These are phyloP conservation scores for Neodidymelliopsis sp. DNA, from an alignment of 2,329 filamentous ascomycete species.

Conservation along the genomic window DNA sequence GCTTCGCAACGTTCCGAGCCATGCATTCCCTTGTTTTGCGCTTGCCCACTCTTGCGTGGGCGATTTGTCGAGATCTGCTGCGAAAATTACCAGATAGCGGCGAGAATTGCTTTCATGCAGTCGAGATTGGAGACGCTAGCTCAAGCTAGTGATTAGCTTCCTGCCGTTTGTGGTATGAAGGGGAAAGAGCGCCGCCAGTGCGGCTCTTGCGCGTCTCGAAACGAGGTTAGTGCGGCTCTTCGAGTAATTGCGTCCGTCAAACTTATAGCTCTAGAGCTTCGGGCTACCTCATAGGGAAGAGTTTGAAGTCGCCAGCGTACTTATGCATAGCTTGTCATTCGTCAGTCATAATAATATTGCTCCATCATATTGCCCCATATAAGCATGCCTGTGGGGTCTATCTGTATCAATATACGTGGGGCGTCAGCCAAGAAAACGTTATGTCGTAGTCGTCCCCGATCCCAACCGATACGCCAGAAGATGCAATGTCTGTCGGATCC, in stretches of 20 bases:
- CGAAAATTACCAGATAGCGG: neutral
- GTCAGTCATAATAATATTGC: neutral
- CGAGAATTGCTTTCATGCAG: neutral
- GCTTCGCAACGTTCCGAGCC: conserved; percentile 31
- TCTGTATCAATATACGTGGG: neutral
- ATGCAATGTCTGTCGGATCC: neutral
- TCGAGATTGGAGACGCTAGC: neutral
- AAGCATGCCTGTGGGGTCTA: neutral
- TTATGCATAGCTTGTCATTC: neutral
- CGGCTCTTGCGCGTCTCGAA: too few relatives aligned
- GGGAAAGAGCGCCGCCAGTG: conserved; percentile 1
- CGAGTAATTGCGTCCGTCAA: conserved; percentile 1
- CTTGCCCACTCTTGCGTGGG: neutral
- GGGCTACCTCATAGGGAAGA: neutral
- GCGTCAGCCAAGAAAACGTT: neutral
- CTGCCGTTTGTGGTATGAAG: neutral
- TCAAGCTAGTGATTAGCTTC: neutral
- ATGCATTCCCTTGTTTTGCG: conserved; percentile 13
- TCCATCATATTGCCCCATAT: neutral
- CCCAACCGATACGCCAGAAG: conserved; percentile 3
- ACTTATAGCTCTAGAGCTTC: neutral
- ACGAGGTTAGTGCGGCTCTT: conserved; percentile 7
- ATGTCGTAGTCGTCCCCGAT: neutral
- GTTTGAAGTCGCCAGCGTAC: neutral
- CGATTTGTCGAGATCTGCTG: neutral